phyloP scores from a whole-genome alignment of 176 grass and related monocot species.

The Musa schizocarpa region DNA sequence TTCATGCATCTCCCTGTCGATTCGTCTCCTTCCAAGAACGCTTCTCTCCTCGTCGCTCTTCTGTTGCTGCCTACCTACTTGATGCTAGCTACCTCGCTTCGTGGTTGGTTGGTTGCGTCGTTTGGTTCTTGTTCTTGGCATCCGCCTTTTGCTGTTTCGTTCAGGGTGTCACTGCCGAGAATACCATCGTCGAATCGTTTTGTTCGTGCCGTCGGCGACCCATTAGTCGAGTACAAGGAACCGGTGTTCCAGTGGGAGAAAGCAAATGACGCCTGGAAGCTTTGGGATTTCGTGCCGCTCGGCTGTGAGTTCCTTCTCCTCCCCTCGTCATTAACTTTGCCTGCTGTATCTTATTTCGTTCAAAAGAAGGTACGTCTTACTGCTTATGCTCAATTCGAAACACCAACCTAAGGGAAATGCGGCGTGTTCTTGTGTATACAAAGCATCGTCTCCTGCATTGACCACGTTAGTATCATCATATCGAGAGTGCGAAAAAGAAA shows the following conservation, averaged over 20 bases:
- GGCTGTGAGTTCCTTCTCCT: neutral
- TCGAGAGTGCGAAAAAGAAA: too few species aligned
- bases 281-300: neutral
- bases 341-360: too few species aligned
- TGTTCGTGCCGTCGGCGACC: slow-evolving; percentile 3
- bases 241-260: neutral
- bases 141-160: neutral
- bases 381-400: neutral
- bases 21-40: neutral
- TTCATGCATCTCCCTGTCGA: neutral
- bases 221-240: neutral
- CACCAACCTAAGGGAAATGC: neutral
- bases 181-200: neutral
- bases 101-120: too few species aligned
- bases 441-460: too few species aligned
- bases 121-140: neutral
- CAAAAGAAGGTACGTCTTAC: neutral
- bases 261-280: neutral
- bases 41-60: neutral
- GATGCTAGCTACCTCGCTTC: neutral
- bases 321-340: neutral
- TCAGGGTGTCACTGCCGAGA: neutral
- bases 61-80: neutral
- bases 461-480: too few species aligned
- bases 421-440: too few species aligned